These are phyloP conservation scores for Macadamia integrifolia DNA, from an alignment of 164 flowering plant genomes.

Conservation along the genomic window DNA sequence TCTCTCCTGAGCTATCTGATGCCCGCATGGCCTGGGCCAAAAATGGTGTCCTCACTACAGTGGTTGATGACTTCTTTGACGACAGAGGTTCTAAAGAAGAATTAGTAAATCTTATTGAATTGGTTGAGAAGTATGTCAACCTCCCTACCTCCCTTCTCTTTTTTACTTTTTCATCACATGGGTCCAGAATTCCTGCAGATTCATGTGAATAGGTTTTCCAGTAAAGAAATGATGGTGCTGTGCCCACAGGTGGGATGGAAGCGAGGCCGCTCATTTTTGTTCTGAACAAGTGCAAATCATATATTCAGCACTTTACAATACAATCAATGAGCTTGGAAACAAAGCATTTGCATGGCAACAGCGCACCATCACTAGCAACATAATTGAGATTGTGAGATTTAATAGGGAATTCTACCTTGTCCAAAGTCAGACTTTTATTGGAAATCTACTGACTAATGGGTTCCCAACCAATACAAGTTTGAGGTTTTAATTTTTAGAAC, in stretches of 20 bases:
- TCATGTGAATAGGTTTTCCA: neutral
- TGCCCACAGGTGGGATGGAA: slow-evolving; percentile 27
- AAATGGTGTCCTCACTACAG: slow-evolving; percentile 31
- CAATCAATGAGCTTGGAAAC: slow-evolving; percentile 59
- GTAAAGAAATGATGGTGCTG: too few relatives aligned
- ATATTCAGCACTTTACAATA: slow-evolving; percentile 35
- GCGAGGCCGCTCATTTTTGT: slow-evolving; percentile 16
- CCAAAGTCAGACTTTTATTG: too few relatives aligned
- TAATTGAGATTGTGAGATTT: slow-evolving; percentile 55
- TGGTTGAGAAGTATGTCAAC: slow-evolving; percentile 26
- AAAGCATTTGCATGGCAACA: slow-evolving; percentile 50
- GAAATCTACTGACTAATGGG: too few relatives aligned
- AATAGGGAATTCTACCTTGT: too few relatives aligned
- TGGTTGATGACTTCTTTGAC: slow-evolving; percentile 37
- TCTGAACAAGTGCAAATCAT: slow-evolving; percentile 33
- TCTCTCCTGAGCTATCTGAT: slow-evolving; percentile 25
- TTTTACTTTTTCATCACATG: too few relatives aligned
- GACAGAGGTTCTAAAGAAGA: slow-evolving; percentile 34
- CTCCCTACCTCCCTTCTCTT: neutral
- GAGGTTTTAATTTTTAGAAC: too few relatives aligned
- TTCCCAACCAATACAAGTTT: too few relatives aligned
- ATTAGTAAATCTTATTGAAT: slow-evolving; percentile 21
- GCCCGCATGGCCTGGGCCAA: slow-evolving; percentile 34
- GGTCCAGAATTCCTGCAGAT: neutral
- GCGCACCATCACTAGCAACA: slow-evolving; percentile 41